These are phyloP conservation scores for Clarireedia sp. DNA, from an alignment of 2,329 filamentous ascomycete genomes.

Conservation along the genomic window DNA sequence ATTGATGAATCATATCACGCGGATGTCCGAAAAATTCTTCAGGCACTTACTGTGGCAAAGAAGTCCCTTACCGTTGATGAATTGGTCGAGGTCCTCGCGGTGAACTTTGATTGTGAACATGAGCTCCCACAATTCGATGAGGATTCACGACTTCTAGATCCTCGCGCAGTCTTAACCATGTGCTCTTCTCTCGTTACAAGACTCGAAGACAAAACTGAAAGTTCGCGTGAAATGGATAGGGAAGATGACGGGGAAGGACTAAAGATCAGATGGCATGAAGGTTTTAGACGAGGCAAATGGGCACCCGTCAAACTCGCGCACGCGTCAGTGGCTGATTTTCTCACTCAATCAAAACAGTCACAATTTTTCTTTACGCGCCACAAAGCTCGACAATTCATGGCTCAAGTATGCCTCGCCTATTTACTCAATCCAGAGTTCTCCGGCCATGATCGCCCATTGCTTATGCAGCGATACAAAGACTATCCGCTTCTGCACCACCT, in stretches of 20 bases:
- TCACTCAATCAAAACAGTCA: slow-evolving; percentile 11
- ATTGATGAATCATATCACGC: slow-evolving; percentile 18
- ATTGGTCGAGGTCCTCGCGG: slow-evolving; percentile 25
- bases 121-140: slow-evolving; percentile 25
- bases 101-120: slow-evolving; percentile 20
- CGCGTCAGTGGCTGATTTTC: slow-evolving; percentile 19
- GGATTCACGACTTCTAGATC: slow-evolving; percentile 30
- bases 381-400: slow-evolving; percentile 14
- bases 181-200: slow-evolving; percentile 17
- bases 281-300: neutral
- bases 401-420: slow-evolving; percentile 15
- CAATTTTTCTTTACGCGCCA: slow-evolving; percentile 14
- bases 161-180: slow-evolving; percentile 21
- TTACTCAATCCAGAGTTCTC: slow-evolving; percentile 15
- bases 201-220: neutral
- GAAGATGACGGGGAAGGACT: neutral
- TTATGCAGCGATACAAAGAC: slow-evolving; percentile 1
- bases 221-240: no score
- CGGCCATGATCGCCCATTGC: neutral
- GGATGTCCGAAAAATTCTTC: slow-evolving; percentile 20
- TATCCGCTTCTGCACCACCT: slow-evolving; percentile 16
- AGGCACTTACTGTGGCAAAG: slow-evolving; percentile 20
- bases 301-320: slow-evolving; percentile 16
- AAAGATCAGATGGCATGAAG: neutral
- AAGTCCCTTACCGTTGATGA: slow-evolving; percentile 21